phyloP scores from a whole-genome alignment of 2,329 filamentous ascomycete species.

The Xylariaceae sp. region DNA sequence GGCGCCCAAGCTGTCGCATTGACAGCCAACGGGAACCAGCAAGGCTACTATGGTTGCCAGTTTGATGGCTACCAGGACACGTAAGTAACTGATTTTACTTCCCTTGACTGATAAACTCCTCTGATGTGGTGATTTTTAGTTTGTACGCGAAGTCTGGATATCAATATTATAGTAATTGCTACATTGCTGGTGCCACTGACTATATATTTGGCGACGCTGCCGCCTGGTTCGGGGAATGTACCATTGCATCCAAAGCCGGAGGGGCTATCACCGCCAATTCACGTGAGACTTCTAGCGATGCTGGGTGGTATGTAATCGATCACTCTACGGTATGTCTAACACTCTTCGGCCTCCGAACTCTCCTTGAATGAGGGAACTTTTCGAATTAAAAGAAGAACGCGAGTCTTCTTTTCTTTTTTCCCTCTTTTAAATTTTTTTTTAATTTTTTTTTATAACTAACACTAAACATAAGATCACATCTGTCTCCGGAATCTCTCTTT shows the following conservation, averaged over 20 bases:
- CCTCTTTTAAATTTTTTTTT: too few species aligned
- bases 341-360: neutral
- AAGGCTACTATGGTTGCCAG: constrained; percentile 9
- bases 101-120: neutral
- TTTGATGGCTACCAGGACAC: constrained; percentile 11
- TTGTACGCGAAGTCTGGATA: constrained; percentile 8
- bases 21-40: constrained; percentile 7
- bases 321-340: constrained; percentile 2
- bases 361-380: too few species aligned
- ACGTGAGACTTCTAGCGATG: neutral
- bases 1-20: constrained; percentile 7
- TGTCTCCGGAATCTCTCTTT: neutral
- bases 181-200: constrained; percentile 6
- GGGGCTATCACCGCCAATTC: constrained; percentile 9
- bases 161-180: constrained; percentile 11
- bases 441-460: neutral
- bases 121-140: neutral
- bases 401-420: too few species aligned
- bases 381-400: too few species aligned
- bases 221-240: constrained; percentile 11
- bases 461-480: constrained; percentile 1
- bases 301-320: constrained; percentile 8
- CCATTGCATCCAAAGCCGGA: constrained; percentile 11
- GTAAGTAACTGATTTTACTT: neutral
- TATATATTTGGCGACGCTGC: constrained; percentile 11